Evolutionary conservation across 2,329 filamentous ascomycete genomes (phyloP).

Genomic region (Aspergillus brunneoviolaceus): DNA sequence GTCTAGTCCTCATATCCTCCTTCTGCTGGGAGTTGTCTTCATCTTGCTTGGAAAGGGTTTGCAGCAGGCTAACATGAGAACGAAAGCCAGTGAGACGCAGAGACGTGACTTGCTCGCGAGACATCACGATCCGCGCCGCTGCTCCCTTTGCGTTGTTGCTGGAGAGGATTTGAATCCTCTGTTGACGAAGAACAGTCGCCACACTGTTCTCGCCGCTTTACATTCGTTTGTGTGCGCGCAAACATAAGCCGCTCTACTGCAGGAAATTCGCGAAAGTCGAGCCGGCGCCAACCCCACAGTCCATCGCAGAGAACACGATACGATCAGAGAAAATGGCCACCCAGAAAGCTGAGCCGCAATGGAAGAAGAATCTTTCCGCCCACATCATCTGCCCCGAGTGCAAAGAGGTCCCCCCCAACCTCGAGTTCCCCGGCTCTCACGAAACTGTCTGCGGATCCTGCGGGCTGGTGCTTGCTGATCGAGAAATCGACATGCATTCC

Average conservation of each 20-base stretch:
- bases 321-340: neutral
- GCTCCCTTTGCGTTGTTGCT: slow-evolving; percentile 17
- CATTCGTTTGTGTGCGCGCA: slow-evolving; percentile 56
- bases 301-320: neutral
- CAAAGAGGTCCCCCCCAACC: slow-evolving; percentile 84
- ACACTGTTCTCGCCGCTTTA: slow-evolving; percentile 73
- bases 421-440: slow-evolving; percentile 88
- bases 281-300: slow-evolving; percentile 20
- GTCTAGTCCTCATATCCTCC: slow-evolving; percentile 12
- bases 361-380: slow-evolving; percentile 82
- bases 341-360: slow-evolving; percentile 48
- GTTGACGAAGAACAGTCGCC: slow-evolving; percentile 46
- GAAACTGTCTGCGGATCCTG: slow-evolving; percentile 93
- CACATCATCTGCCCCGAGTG: slow-evolving; percentile 87
- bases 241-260: slow-evolving; percentile 47
- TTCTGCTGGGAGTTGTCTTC: slow-evolving; percentile 10
- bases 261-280: slow-evolving; percentile 45
- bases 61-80: slow-evolving; percentile 34
- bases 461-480: slow-evolving; percentile 83
- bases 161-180: slow-evolving; percentile 7
- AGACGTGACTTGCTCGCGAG: slow-evolving; percentile 23
- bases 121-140: slow-evolving; percentile 25
- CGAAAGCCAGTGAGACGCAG: slow-evolving; percentile 31
- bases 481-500: slow-evolving; percentile 91
- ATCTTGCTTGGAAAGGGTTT: slow-evolving; percentile 15